Evolutionary conservation across 2,329 filamentous ascomycete species (phyloP).

Genomic region (Neofusicoccum ribis): DNA sequence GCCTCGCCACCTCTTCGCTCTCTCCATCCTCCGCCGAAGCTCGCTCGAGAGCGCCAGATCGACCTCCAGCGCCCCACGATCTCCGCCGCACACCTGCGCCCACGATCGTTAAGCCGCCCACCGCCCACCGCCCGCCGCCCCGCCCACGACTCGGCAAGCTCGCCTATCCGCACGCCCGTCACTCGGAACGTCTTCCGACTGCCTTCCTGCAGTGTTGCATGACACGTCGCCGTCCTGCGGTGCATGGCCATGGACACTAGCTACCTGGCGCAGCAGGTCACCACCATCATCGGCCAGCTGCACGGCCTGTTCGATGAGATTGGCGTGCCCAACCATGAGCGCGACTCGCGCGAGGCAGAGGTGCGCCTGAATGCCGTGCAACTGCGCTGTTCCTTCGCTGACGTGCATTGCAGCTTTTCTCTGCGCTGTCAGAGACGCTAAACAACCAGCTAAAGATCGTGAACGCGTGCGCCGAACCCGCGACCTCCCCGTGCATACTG

Average conservation of each 20-base stretch:
- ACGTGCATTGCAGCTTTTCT: slow-evolving; percentile 68
- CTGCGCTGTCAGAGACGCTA: slow-evolving; percentile 85
- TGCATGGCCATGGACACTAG: slow-evolving; percentile 73
- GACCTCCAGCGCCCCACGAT: neutral
- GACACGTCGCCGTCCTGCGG: slow-evolving; percentile 5
- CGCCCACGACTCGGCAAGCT: slow-evolving; percentile 1
- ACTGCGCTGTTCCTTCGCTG: slow-evolving; percentile 21
- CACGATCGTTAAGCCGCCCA: neutral
- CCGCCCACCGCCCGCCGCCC: too few relatives aligned
- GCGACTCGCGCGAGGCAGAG: slow-evolving; percentile 85
- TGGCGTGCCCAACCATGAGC: slow-evolving; percentile 89
- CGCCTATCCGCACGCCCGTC: slow-evolving; percentile 4
- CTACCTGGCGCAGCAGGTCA: slow-evolving; percentile 93
- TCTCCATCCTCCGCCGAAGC: neutral
- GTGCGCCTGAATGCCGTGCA: slow-evolving; percentile 50
- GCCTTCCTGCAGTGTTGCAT: slow-evolving; percentile 11
- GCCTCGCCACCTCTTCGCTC: neutral
- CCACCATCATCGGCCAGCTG: slow-evolving; percentile 86
- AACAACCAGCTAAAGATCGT: slow-evolving; percentile 87
- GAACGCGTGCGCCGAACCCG: slow-evolving; percentile 55
- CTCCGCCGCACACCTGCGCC: neutral
- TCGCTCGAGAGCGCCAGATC: neutral
- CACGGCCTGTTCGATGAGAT: slow-evolving; percentile 98
- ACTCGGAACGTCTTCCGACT: neutral
- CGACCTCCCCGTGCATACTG: neutral